Percentiles rank a stretch among this genome's conserved stretches.
Conservation (phyloP, 169 alveolate genomes). For the Amoebophrya sp. region DNA sequence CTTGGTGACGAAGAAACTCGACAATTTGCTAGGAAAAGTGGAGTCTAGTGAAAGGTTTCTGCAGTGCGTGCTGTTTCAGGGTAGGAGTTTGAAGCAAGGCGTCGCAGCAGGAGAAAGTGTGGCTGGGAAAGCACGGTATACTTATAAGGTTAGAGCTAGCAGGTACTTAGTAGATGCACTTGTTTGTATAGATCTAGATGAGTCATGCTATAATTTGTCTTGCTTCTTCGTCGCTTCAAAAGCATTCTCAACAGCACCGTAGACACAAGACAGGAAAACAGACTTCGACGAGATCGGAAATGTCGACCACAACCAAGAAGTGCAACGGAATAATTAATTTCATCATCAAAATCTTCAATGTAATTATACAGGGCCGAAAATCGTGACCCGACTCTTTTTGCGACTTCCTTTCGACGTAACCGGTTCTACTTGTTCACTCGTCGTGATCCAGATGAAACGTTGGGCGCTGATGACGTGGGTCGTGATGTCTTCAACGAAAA, state of each 20-base stretch:
- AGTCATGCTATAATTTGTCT: no score
- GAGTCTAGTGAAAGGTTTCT: slow-evolving; percentile 57
- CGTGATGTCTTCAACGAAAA: slow-evolving; percentile 85
- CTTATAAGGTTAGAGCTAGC: no score
- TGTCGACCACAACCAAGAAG: no score
- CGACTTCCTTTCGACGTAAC: neutral
- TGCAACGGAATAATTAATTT: no score
- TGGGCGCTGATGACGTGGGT: slow-evolving; percentile 61
- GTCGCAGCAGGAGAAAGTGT: neutral
- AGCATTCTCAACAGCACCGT: no score
- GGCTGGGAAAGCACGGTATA: neutral
- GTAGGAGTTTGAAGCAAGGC: slow-evolving; percentile 18
- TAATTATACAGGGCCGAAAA: no score
- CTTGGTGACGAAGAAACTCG: slow-evolving; percentile 58
- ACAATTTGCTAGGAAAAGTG: slow-evolving; percentile 35
- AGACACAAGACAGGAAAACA: no score
- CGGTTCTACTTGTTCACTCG: slow-evolving; percentile 81
- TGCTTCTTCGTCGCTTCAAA: no score
- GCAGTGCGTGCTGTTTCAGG: slow-evolving; percentile 58
- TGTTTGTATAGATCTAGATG: no score
- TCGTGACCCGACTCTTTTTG: neutral
- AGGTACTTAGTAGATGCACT: no score
- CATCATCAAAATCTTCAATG: no score
- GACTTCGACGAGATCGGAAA: no score
- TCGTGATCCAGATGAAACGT: slow-evolving; percentile 75